A percentile compares a stretch with the other conserved stretches of the same genome.
Evolutionary conservation across 345 rosid genomes (phyloP).

Genomic region (Murraya paniculata): DNA sequence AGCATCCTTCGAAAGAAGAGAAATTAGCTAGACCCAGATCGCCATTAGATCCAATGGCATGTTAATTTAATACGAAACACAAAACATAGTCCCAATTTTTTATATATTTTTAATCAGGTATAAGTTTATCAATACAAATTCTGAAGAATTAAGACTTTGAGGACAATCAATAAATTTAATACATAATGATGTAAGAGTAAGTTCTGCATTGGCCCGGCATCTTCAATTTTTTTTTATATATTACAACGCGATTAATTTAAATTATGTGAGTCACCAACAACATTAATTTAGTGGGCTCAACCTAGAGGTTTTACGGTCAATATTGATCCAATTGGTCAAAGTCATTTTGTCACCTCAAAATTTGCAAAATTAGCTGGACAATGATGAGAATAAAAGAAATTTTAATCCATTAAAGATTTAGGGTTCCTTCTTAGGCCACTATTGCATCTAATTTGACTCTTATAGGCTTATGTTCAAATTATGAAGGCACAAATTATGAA

Average conservation of each 20-base stretch:
- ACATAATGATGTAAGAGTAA: neutral
- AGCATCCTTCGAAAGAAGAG: slow-evolving; percentile 48
- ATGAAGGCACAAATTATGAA: no score
- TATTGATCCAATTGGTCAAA: slow-evolving; percentile 4
- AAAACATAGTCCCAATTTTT: slow-evolving; percentile 23
- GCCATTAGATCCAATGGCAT: slow-evolving; percentile 45
- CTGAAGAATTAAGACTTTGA: slow-evolving; percentile 17
- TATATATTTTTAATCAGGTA: neutral
- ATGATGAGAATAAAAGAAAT: neutral
- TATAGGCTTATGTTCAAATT: neutral
- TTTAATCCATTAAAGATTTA: neutral
- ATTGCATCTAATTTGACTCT: neutral
- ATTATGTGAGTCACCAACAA: slow-evolving; percentile 9
- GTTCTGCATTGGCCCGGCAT: slow-evolving; percentile 6
- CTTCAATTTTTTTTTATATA: neutral
- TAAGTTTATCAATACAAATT: slow-evolving; percentile 7
- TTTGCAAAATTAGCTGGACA: neutral
- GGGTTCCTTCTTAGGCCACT: no score
- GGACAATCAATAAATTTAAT: slow-evolving; percentile 19
- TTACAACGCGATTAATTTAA: neutral
- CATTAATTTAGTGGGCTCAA: slow-evolving; percentile 6
- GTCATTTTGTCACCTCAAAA: neutral
- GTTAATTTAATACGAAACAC: neutral
- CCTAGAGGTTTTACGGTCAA: neutral
- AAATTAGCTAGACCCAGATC: slow-evolving; percentile 18